These are phyloP conservation scores for Saxispiralis lemnorum DNA, from an alignment of 495 filamentous ascomycete genomes.

Conservation along the genomic window DNA sequence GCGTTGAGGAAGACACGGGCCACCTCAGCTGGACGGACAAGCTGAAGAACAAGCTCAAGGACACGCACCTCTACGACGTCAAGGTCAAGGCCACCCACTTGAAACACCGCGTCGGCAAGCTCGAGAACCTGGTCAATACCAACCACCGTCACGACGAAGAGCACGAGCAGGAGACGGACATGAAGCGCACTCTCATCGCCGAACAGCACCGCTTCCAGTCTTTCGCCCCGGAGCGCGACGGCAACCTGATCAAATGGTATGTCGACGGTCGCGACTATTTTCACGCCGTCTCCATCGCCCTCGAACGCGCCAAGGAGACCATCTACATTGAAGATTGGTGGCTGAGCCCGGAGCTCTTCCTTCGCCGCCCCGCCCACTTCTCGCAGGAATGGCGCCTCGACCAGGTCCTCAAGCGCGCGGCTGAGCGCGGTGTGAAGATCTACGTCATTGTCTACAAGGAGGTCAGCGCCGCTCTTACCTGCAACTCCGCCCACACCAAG, in stretches of 20 bases:
- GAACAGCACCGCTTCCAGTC: constrained; percentile 69
- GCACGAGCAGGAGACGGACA: constrained; percentile 70
- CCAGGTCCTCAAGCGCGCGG: constrained; percentile 65
- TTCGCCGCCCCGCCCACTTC: constrained; percentile 61
- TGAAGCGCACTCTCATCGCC: constrained; percentile 52
- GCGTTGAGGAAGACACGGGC: not conserved
- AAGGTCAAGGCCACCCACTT: constrained; percentile 67
- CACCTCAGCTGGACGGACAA: constrained; percentile 3
- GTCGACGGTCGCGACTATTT: constrained; percentile 86
- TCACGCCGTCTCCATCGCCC: constrained; percentile 73
- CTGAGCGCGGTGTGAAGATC: constrained; percentile 86
- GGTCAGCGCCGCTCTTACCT: constrained; percentile 64
- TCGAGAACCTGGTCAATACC: constrained; percentile 59
- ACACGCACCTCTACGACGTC: constrained; percentile 78
- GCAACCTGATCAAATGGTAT: constrained; percentile 91
- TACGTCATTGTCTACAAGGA: constrained; percentile 90
- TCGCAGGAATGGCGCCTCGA: constrained; percentile 84
- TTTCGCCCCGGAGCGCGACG: constrained; percentile 68
- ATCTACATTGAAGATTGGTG: constrained; percentile 98
- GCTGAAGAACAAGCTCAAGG: constrained; percentile 23
- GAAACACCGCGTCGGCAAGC: constrained; percentile 50
- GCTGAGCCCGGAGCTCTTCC: constrained; percentile 82
- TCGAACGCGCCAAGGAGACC: constrained; percentile 73
- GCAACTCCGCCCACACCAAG: constrained; percentile 87
- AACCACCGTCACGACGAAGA: constrained; percentile 91